Evolutionary conservation across 2,329 filamentous ascomycete genomes (phyloP), one percentile per base, ranked within the genome.

Genomic region (Aspergillus candidus): DNA sequence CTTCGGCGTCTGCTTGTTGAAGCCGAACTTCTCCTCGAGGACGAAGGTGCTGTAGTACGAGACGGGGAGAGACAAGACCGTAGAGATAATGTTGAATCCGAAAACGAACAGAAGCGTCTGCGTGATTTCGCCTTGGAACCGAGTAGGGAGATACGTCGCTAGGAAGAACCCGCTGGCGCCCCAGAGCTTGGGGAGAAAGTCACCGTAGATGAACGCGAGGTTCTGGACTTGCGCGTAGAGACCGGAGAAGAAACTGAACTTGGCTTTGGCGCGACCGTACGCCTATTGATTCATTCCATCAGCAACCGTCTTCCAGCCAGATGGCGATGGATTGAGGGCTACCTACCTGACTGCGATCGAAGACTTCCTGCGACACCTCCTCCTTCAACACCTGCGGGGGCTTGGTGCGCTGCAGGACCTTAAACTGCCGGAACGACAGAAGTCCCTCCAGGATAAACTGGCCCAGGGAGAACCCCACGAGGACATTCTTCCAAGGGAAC

Each of bases 401-500:
- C 52, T 81, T 85, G 11, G 79, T 88, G 55, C 82, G 81, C 63
- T 91, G 81, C 49, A 97, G 78, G 44, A 96, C 81, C 55, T 82
- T 80, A 68, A 96, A 97, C 68, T 98, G 93, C 46, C 93, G 88
- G 56, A 88, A 74, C 18, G 88, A 88, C 41, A 98, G 82, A 71
- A 91, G 87, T 35, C 88, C 83, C 68, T 98, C 93, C 62, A 98
- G 83, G 43, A 88, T 72, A 67, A 88, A 97, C 66, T 98, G 88
- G 49, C 86, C 88, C 58, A 97, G 67, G 27, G 89, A 94, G 73
- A 98, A 98, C 60, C 89, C 87, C 57, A 97, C 79, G 60, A 98
- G 90, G 59, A 98, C 82, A 66, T 82, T 86, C 80, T 96, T 98
- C 93, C 93, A 98, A 43, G 93, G 91, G 73, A 97, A 95, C 62